Base-by-base conservation (phyloP, 257 asterid genomes). In the Salvia splendens region DNA sequence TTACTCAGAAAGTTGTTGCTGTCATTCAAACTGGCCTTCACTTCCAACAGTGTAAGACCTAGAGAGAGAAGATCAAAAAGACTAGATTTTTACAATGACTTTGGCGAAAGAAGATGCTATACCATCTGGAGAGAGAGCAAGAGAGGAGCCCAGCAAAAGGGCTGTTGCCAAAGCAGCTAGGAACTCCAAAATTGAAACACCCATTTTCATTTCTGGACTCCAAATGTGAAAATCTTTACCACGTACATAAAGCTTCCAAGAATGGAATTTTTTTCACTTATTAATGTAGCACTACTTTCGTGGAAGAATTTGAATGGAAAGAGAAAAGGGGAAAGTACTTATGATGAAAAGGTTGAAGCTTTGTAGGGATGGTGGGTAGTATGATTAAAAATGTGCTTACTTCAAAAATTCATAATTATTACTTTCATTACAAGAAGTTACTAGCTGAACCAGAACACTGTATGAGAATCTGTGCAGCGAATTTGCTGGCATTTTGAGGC, bases 51-150 rank as follows among this genome's bases (percentile, higher is more conserved):
- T 15, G 91, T 45, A 52, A 86, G 65, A 52, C 99, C 97, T 94
- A 58, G 48, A 68, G 15, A 63, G 45, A 68, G 11, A 46, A 15
- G 14, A 70, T 56, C 57, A 24, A 35, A 66, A 73, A 65, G 66
- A 65, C n/a, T 32, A 3, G 17, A 56, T 61, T 72, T 77, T 77
- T 33, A 5, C 36, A 33, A 33, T 33, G 5, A 33, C 2, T 33
- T 3, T 33, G 6, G 35, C 49, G 30, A 24, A 24, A 24, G 30
- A 24, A 24, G 30, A 24, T 24, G 36, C 7, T 75, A 69, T 83
- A 92, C 98, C 98, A 86, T 92, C 98, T 73, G 88, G 90, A 33
- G 80, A 72, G 68, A 92, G 95, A 55, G 91, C 95, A 65, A 79
- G 50, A 58, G 84, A 82, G 66, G 76, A 69, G 70, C 62, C 60